phyloP scores from a whole-genome alignment of 2,329 filamentous ascomycete species.

The Aspergillus versicolor region DNA sequence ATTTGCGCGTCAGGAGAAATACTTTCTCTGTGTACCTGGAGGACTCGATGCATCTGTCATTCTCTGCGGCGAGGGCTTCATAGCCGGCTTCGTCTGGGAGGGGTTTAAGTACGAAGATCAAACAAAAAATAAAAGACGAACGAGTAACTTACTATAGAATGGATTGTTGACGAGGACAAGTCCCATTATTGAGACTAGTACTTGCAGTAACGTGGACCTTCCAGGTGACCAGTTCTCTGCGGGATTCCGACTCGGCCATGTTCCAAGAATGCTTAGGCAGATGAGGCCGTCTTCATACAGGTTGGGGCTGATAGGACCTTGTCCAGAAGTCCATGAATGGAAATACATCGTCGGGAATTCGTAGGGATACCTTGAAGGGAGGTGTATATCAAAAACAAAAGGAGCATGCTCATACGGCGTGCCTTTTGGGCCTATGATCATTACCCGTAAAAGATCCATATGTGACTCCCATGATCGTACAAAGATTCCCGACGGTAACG shows the following conservation, averaged over 20 bases:
- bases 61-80: slow-evolving; percentile 50
- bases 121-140: background rate
- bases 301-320: slow-evolving; percentile 60
- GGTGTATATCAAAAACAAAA: slow-evolving; percentile 60
- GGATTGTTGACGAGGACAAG: slow-evolving; percentile 59
- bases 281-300: slow-evolving; percentile 64
- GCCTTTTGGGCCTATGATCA: slow-evolving; percentile 59
- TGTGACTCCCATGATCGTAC: slow-evolving; percentile 60
- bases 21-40: slow-evolving; percentile 55
- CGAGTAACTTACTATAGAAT: slow-evolving; percentile 53
- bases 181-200: slow-evolving; percentile 57
- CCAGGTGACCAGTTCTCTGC: slow-evolving; percentile 55
- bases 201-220: slow-evolving; percentile 57
- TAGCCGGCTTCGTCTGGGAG: slow-evolving; percentile 60
- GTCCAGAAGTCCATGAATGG: slow-evolving; percentile 57
- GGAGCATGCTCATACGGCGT: slow-evolving; percentile 63
- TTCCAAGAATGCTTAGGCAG: slow-evolving; percentile 59
- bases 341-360: slow-evolving; percentile 57
- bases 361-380: slow-evolving; percentile 51
- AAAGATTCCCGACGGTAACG: slow-evolving; percentile 57
- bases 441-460: slow-evolving; percentile 57
- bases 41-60: slow-evolving; percentile 47
- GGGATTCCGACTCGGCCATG: slow-evolving; percentile 55
- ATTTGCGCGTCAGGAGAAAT: slow-evolving; percentile 53
- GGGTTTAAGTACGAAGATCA: background rate